phyloP scores from a whole-genome alignment of 2,329 filamentous ascomycete species.

The Coleophoma cylindrospora region DNA sequence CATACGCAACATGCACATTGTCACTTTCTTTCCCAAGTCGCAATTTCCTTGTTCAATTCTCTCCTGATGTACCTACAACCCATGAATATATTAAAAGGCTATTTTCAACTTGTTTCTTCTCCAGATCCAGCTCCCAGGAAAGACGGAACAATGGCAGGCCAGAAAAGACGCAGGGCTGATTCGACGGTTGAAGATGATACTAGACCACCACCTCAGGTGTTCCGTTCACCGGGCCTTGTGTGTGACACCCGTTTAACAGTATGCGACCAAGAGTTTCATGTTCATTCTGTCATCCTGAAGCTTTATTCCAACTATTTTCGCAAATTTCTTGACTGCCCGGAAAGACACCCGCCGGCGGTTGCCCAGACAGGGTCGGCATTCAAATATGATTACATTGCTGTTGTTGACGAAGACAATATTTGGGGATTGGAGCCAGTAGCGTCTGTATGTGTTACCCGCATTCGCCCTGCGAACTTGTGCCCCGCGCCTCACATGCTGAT shows the following conservation, averaged over 20 bases:
- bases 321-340: conserved; percentile 1
- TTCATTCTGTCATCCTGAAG: conserved; percentile 2
- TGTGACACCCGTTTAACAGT: not conserved
- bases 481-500: not conserved
- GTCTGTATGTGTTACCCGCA: not conserved
- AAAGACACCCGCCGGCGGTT: not conserved
- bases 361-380: not conserved
- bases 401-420: not conserved
- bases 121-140: too few relatives aligned
- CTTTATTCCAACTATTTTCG: conserved; percentile 2
- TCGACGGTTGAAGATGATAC: not conserved
- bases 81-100: too few relatives aligned
- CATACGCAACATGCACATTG: too few relatives aligned
- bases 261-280: conserved; percentile 3
- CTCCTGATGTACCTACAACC: too few relatives aligned
- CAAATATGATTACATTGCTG: not conserved
- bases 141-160: not conserved
- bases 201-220: not conserved
- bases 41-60: too few relatives aligned
- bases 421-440: not conserved
- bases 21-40: too few relatives aligned
- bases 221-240: not conserved
- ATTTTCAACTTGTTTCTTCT: too few relatives aligned
- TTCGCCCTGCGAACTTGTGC: not conserved
- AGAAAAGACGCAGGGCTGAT: not conserved